Evolutionary conservation across 176 grass and related monocot genomes (phyloP), one percentile per base, ranked within the genome.

Genomic region (Urochloa ruziziensis): DNA sequence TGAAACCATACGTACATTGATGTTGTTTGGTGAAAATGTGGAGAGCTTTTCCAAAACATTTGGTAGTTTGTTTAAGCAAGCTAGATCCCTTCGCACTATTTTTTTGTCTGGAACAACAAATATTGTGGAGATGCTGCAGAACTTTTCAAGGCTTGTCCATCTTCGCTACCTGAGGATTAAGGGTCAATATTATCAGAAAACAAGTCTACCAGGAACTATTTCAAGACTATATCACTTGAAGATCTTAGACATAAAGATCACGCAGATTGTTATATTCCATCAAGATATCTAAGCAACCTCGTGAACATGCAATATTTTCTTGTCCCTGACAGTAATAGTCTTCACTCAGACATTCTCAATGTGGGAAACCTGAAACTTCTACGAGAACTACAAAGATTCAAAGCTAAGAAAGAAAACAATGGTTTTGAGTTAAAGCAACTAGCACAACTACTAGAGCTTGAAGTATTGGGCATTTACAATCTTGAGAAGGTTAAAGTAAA

Each of bases 1-100:
- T 43, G 33, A 72, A 72, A 80, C 72, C 7, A 14, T 86, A 2
- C 52, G 33, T 3, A 80, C 75, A 0, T 30, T 86, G 36, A 46
- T 86, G 71, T 4, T 86, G 7, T 77, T 86, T 62, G 83, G 83
- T n/a, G 44, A 4, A 0, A 44, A 5, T 2, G 71, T 46, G 63
- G n/a, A 71, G n/a, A 49, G 51, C 3, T 67, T 23, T 49, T 4
- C 6, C 2, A 34, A 16, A 0, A 57, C 1, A 0, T 54, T 85
- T 52, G 2, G n/a, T 9, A 2, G 18, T 32, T 28, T 77, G 0
- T 69, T 85, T 28, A 35, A 3, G 15, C 1, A 84, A 0, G 51
- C 70, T 1, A 53, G 4, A 10, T 7, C 35, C 1, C 44, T 85
- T 21, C 52, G 56, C 4, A 0, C 27, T 6, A 11, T 85, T 66